Base-by-base conservation (phyloP, 805 yeast species). In the Yarrowia alimentaria region DNA sequence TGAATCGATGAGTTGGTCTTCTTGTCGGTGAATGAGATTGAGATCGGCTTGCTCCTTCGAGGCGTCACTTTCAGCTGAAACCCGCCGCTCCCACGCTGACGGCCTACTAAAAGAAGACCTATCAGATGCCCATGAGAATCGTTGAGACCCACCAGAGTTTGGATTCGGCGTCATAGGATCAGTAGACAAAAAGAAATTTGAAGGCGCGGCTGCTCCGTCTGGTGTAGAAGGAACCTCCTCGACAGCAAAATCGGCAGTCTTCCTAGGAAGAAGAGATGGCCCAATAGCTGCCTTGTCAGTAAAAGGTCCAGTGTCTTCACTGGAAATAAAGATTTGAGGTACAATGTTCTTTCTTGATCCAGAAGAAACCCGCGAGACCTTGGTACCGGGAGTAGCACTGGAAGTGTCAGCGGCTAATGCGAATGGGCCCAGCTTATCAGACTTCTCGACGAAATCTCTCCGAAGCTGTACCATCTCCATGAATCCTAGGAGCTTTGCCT, bases 401-500 rank as follows among this genome's bases (percentile, higher is more conserved):
- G n/a, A n/a, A n/a, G n/a, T n/a, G n/a, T n/a, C n/a, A n/a, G n/a
- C n/a, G n/a, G n/a, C n/a, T n/a, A n/a, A 20, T 6, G 43, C 6
- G 8, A n/a, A 8, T 2, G 29, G 14, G 5, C 38, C 30, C 21
- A 31, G 7, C 9, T 10, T 14, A 26, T 24, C 42, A 13, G 32
- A 22, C 8, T 43, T 43, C n/a, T 47, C 33, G 14, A 9, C 26
- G 14, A 47, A 47, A 18, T 32, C 42, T 13, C 38, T 18, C 17
- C 37, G 37, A 14, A 51, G 51, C 20, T 51, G 53, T 19, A 54
- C 33, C 56, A 55, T 59, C 9, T 45, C 51, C 25, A 58, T 29
- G 26, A 57, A 57, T 10, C 61, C 61, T 11, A 33, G 19, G 9
- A 59, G 48, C 40, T 52, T 54, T 22, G 49, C 47, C 42, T 50